Evolutionary conservation across 257 asterid species (phyloP).

Genomic region (Voacanga thouarsii): DNA sequence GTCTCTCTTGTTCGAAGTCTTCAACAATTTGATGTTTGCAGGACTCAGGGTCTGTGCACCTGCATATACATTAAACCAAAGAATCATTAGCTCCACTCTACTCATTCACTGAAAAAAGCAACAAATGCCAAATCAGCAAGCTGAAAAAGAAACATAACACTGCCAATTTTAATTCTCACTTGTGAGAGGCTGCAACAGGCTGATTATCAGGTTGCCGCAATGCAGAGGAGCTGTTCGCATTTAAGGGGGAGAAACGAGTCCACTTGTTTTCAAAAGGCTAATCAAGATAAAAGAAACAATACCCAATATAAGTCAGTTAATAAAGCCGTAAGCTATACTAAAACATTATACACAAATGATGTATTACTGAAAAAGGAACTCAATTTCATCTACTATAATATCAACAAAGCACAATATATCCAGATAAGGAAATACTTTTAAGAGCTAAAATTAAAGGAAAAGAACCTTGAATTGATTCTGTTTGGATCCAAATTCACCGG

Average conservation of each 20-base stretch:
- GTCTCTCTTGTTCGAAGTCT: slow-evolving; percentile 72
- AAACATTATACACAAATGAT: background rate
- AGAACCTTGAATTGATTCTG: slow-evolving; percentile 71
- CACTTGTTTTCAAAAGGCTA: slow-evolving; percentile 91
- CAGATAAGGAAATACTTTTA: background rate
- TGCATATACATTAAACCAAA: slow-evolving; percentile 33
- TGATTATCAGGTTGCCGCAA: slow-evolving; percentile 56
- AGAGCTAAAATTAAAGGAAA: slow-evolving; percentile 9
- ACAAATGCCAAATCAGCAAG: background rate
- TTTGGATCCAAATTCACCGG: slow-evolving; percentile 47
- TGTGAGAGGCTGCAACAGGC: slow-evolving; percentile 54
- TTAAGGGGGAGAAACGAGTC: slow-evolving; percentile 53
- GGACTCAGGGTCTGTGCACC: slow-evolving; percentile 82
- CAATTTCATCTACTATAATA: background rate
- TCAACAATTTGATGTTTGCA: slow-evolving; percentile 68
- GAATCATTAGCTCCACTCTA: slow-evolving; percentile 21
- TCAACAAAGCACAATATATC: slow-evolving; percentile 5
- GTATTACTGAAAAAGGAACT: background rate
- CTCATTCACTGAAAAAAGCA: slow-evolving; percentile 14
- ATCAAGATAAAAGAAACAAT: slow-evolving; percentile 23
- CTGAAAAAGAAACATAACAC: background rate
- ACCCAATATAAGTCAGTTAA: slow-evolving; percentile 3
- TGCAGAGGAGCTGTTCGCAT: slow-evolving; percentile 39
- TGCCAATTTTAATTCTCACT: slow-evolving; percentile 38
- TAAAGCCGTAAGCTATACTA: background rate